Base-by-base conservation (phyloP, 1,139 yeast genomes). In the Magnusiomyces ingens region DNA sequence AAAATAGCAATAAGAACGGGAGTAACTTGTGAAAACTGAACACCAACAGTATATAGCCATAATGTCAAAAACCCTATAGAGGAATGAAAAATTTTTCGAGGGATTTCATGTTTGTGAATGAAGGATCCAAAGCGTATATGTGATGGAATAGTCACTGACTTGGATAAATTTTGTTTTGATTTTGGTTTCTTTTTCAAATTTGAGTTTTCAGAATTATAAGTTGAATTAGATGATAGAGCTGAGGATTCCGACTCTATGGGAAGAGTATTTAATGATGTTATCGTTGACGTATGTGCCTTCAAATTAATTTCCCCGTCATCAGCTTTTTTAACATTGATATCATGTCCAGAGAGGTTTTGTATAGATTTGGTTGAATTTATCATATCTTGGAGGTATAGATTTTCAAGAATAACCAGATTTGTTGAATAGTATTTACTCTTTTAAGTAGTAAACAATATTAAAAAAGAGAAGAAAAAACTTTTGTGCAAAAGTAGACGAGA, bases 31-130 rank as follows among this genome's bases (percentile, higher is more conserved):
- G 70, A 67, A 26, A 78, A 77, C 58, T 77, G 77, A 4, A 77
- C 73, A 5, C 94, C 93, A 43, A 71, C 66, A 0, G 86, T 78
- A 67, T 90, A 91, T 45, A 88, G 72, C 66, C 79, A 84, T 43
- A 93, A 70, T 1, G 97, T 84, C 48, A 90, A 64, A 56, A 88
- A 76, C 0, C 97, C 99, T 53, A 90, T 88, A 0, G 95, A 85
- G 4, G 93, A 85, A 67, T 93, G 99, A 57, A 93, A 80, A 3
- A 78, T 72, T 67, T 93, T 93, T 62, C 99, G 78, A 2, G 96
- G 94, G 21, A 93, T 75, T 68, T 93, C 99, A 66, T 93, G 93
- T 64, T 85, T 86, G 42, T 82, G 77, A 44, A 84, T 68, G 60
- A 82, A 81, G 51, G 74, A 74, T 22, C 79, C 76, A 63, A 81